A percentile compares a stretch with the other conserved stretches of the same genome.
phyloP scores from a whole-genome alignment of 2,329 filamentous ascomycete species.

The Clonostachys sp. region DNA sequence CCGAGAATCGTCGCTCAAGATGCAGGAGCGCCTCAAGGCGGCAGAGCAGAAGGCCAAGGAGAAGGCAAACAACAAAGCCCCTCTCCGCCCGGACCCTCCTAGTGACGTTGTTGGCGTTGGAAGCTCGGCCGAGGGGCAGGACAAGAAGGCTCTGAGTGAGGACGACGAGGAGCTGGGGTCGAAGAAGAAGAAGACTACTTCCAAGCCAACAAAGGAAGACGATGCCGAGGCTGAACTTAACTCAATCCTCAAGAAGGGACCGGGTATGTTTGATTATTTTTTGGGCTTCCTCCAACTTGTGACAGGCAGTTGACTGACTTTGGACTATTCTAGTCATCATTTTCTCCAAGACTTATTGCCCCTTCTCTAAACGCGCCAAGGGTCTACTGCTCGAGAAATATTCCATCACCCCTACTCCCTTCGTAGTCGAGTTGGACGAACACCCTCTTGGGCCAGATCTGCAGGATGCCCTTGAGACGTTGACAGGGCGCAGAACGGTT shows the following conservation, averaged over 20 bases:
- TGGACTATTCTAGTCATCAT: constrained; percentile 67
- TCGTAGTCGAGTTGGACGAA: constrained; percentile 85
- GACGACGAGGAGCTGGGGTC: constrained; percentile 8
- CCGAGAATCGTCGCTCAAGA: constrained; percentile 40
- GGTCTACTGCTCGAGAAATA: constrained; percentile 79
- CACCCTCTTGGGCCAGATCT: constrained; percentile 70
- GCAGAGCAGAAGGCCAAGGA: constrained; percentile 67
- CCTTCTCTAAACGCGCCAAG: constrained; percentile 81
- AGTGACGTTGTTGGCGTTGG: constrained; percentile 54
- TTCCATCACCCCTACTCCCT: constrained; percentile 73
- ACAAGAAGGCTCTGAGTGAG: constrained; percentile 24
- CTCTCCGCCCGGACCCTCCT: constrained; percentile 54
- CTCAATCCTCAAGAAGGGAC: constrained; percentile 75
- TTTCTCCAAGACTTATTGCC: constrained; percentile 94
- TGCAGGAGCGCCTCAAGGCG: constrained; percentile 59
- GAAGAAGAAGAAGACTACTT: constrained; percentile 29
- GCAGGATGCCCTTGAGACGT: constrained; percentile 66
- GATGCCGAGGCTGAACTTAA: constrained; percentile 70
- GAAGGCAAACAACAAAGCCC: constrained; percentile 61
- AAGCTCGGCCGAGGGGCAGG: constrained; percentile 49
- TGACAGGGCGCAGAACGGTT: constrained; percentile 79
- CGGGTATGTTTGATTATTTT: constrained; percentile 52
- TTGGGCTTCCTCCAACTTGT: background rate
- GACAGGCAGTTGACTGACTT: background rate
- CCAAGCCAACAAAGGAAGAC: constrained; percentile 42